These are phyloP conservation scores for Penicillium soppii DNA, from an alignment of 495 filamentous ascomycete species.

Conservation along the genomic window DNA sequence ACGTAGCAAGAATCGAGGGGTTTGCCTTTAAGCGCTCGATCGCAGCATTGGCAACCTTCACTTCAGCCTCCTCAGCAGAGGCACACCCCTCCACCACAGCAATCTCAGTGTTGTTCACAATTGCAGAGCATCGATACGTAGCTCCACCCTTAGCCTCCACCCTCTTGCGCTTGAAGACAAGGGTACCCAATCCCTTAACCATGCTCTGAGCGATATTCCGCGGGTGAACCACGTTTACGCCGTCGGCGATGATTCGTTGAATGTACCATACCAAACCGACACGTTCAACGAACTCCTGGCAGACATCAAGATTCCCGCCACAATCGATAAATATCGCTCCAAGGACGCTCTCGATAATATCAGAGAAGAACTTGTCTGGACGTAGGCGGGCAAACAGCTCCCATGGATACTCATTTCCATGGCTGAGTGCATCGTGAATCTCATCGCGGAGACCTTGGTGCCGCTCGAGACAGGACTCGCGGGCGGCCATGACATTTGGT, in stretches of 20 bases:
- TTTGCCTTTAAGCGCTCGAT: conserved; percentile 12
- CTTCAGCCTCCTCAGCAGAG: conserved; percentile 30
- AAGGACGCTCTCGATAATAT: conserved; percentile 77
- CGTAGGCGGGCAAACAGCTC: conserved; percentile 60
- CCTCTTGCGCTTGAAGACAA: conserved; percentile 18
- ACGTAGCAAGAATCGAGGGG: neutral
- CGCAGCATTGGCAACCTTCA: conserved; percentile 21
- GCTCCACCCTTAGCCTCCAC: conserved; percentile 3
- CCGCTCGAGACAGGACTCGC: conserved; percentile 37
- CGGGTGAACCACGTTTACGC: conserved; percentile 68
- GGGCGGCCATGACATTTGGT: conserved; percentile 44
- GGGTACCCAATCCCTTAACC: conserved; percentile 32
- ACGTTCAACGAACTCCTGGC: conserved; percentile 56
- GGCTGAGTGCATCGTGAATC: conserved; percentile 50
- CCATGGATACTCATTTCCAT: conserved; percentile 69
- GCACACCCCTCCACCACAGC: conserved; percentile 5
- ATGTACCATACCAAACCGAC: conserved; percentile 67
- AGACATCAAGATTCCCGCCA: conserved; percentile 54
- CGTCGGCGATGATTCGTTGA: conserved; percentile 55
- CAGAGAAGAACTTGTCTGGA: conserved; percentile 80
- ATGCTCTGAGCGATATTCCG: conserved; percentile 66
- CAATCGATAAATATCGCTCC: conserved; percentile 88
- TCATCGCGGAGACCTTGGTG: conserved; percentile 47
- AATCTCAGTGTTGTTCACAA: conserved; percentile 7
- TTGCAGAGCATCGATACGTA: conserved; percentile 7